These are phyloP conservation scores for Ascochyta clinopodiicola DNA, from an alignment of 2,329 filamentous ascomycete species.

Conservation along the genomic window DNA sequence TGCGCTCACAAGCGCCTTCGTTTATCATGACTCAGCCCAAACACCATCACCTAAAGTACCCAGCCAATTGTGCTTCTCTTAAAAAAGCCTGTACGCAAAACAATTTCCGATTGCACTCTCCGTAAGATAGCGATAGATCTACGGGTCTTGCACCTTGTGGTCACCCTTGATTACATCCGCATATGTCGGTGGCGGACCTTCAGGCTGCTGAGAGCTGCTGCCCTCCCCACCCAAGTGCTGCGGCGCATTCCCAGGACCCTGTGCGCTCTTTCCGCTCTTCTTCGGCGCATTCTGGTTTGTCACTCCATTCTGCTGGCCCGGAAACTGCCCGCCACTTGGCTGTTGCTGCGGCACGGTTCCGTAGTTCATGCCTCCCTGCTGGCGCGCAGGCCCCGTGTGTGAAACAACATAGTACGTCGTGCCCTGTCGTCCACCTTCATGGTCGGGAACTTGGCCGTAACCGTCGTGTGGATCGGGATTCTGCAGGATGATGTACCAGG, in stretches of 20 bases:
- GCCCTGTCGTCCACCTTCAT: slow-evolving; percentile 51
- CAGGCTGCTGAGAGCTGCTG: slow-evolving; percentile 40
- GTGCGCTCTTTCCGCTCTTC: slow-evolving; percentile 16
- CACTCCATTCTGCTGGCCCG: slow-evolving; percentile 50
- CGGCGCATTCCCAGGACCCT: slow-evolving; percentile 18
- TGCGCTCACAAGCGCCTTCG: too few relatives aligned
- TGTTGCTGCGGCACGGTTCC: slow-evolving; percentile 50
- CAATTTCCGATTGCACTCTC: background rate
- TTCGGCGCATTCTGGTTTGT: slow-evolving; percentile 31
- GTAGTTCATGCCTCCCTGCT: slow-evolving; percentile 38
- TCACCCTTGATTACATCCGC: slow-evolving; percentile 89
- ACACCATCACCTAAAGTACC: too few relatives aligned
- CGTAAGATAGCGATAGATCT: background rate
- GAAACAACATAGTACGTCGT: slow-evolving; percentile 38
- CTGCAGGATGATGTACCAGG: slow-evolving; percentile 97
- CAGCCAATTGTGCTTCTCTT: background rate
- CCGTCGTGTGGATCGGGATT: slow-evolving; percentile 72
- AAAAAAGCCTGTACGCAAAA: background rate
- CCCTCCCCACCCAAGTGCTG: slow-evolving; percentile 31
- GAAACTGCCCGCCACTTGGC: slow-evolving; percentile 51
- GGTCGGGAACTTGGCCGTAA: slow-evolving; percentile 68
- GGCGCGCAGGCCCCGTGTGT: slow-evolving; percentile 49
- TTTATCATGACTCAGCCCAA: too few relatives aligned
- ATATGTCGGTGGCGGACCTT: slow-evolving; percentile 77
- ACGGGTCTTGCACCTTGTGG: slow-evolving; percentile 76